Evolutionary conservation across 1,284 basidiomycete genomes (phyloP), one percentile per base, ranked within the genome.

Genomic region (Grifola frondosa): DNA sequence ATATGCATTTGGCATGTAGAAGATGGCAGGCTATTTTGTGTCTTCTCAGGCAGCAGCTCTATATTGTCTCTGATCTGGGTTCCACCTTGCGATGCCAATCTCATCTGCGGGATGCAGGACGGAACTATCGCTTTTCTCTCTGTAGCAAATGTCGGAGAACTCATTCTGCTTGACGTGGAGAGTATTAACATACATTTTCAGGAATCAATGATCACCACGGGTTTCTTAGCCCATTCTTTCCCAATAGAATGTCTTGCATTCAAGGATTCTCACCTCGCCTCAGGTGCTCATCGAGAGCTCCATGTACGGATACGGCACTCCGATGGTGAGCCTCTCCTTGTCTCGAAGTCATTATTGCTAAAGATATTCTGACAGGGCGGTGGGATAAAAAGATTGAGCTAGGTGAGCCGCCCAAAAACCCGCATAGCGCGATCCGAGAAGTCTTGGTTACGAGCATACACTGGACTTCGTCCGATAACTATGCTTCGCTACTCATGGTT

Each of bases 191-290:
- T n/a, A n/a, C n/a, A n/a, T n/a, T n/a, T 17, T 9, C 16, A 36
- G 37, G 31, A 13, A 5, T 10, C 12, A 2, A 5, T 21, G 10
- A 9, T n/a, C 7, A 10, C 41, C 1, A 16, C n/a, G 4, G 44
- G 44, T n/a, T 46, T 46, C 16, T 31, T 16, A 30, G 44, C 44
- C n/a, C 44, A 46, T 21, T 15, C 20, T 7, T 37, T 24, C 34
- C 44, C 44, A 2, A 25, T 46, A 0, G 44, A 46, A 29, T 29
- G 44, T n/a, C 34, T 46, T 10, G 44, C 39, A 10, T 8, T 37
- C 17, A 15, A 28, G 4, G 39, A 25, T 11, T 2, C 5, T 6
- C 19, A 22, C 11, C 7, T 46, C 1, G 44, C 34, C 3, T 41
- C 44, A 4, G 44, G 44, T 5, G 44, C 44, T 1, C 35, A 30